phyloP scores from a whole-genome alignment of 352 stramenopile species.

The Globisporangium viniferum region DNA sequence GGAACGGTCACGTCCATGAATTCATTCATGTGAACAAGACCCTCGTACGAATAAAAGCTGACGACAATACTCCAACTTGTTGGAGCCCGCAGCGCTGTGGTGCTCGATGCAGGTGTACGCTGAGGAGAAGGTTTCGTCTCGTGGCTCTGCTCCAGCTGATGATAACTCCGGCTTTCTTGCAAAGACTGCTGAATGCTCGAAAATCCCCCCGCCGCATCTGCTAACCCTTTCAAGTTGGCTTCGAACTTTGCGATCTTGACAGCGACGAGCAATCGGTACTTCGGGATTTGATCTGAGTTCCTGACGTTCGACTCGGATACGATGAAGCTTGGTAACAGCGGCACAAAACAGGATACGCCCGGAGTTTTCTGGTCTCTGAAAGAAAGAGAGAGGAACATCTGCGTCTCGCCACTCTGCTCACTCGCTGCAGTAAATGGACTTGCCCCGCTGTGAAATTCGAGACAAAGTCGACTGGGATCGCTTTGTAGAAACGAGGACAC shows the following conservation, averaged over 20 bases:
- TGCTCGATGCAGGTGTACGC: background rate
- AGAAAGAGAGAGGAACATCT: conserved; percentile 10
- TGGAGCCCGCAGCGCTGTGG: background rate
- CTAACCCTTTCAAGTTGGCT: conserved; percentile 9
- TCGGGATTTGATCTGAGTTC: background rate
- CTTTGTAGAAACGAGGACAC: conserved; percentile 7
- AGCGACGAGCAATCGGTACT: conserved; percentile 5
- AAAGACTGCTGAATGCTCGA: background rate
- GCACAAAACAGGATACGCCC: conserved; percentile 8
- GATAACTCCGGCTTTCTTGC: background rate
- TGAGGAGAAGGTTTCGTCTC: background rate
- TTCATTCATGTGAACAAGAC: conserved; percentile 14
- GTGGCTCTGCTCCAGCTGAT: background rate
- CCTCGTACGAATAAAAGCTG: background rate
- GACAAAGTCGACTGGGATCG: background rate
- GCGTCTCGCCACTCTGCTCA: background rate
- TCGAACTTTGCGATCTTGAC: conserved; percentile 7
- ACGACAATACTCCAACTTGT: conserved; percentile 8
- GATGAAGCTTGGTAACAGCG: conserved; percentile 5
- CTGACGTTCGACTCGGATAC: background rate
- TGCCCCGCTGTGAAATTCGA: conserved; percentile 12
- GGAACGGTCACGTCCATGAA: conserved; percentile 9
- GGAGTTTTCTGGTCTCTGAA: conserved; percentile 6
- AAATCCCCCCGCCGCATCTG: background rate
- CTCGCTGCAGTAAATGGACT: background rate